Evolutionary conservation across 257 asterid genomes (phyloP), one percentile per base, ranked within the genome.

Genomic region (Euphrasia confusa): DNA sequence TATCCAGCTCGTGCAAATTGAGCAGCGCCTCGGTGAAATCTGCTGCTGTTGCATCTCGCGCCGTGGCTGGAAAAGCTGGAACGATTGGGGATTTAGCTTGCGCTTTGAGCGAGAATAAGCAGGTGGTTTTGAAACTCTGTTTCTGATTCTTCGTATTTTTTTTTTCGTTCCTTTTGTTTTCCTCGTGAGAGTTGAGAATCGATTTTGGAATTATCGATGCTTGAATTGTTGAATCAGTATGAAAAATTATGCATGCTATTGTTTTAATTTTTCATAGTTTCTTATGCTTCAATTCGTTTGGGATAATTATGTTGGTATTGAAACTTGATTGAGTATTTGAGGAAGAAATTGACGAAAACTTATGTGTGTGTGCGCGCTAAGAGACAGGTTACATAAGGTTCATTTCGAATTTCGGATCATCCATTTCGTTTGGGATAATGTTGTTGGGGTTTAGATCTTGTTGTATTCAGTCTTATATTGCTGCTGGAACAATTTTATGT

Each of bases 61-160:
- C 75, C 17, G 12, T 50, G 61, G 67, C 60, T 52, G 68, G 67
- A 58, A 77, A 45, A 26, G 44, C 67, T 17, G 77, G 58, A 44
- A 67, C 61, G 54, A 33, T 55, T 33, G 70, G 44, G n/a, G 72
- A 28, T 56, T 71, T 66, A 5, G 27, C 64, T 45, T 60, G 7
- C 33, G 61, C 56, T 37, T 12, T 63, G 17, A 26, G 48, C 18
- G 21, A 70, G 55, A 35, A 54, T 4, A 39, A 60, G 48, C 58
- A 47, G 62, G 77, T 73, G 11, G 69, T 15, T 45, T 54, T 12
- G 27, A 26, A n/a, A 4, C 50, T 50, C 3, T 53, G 14, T 2
- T 63, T 39, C 10, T 15, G 10, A 7, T 17, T 21, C 60, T 4
- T 33, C 39, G 39, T 33, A n/a, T n/a, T n/a, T 33, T 5, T 33